These are phyloP conservation scores for Panicum miliaceum DNA, from an alignment of 176 grass and related monocot genomes.

Conservation along the genomic window DNA sequence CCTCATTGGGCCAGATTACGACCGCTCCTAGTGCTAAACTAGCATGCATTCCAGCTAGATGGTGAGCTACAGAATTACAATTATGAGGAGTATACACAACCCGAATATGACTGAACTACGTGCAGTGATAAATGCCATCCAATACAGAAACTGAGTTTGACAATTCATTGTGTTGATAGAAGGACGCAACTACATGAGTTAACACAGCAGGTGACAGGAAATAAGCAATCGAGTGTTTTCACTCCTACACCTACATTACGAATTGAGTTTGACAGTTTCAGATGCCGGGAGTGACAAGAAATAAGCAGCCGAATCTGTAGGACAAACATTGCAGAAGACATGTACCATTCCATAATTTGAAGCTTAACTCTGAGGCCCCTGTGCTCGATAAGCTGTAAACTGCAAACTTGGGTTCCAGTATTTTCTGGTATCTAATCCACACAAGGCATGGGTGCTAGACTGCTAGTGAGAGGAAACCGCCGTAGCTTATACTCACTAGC, in stretches of 20 bases:
- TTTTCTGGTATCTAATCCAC: neutral
- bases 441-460: neutral
- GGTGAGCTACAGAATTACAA: no score
- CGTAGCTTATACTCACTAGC: neutral
- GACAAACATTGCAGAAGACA: neutral
- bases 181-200: neutral
- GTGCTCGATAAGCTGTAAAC: neutral
- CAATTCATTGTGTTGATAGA: neutral
- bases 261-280: constrained; percentile 13
- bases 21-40: no score
- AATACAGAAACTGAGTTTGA: constrained; percentile 22
- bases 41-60: no score
- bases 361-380: neutral
- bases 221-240: neutral
- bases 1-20: no score
- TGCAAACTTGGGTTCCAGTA: neutral
- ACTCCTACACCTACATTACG: neutral
- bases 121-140: neutral
- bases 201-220: neutral
- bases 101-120: neutral
- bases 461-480: neutral
- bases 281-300: neutral
- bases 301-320: neutral
- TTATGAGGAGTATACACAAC: neutral
- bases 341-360: neutral